These are phyloP conservation scores for Penicillium argentinense DNA, from an alignment of 495 filamentous ascomycete genomes.

Conservation along the genomic window DNA sequence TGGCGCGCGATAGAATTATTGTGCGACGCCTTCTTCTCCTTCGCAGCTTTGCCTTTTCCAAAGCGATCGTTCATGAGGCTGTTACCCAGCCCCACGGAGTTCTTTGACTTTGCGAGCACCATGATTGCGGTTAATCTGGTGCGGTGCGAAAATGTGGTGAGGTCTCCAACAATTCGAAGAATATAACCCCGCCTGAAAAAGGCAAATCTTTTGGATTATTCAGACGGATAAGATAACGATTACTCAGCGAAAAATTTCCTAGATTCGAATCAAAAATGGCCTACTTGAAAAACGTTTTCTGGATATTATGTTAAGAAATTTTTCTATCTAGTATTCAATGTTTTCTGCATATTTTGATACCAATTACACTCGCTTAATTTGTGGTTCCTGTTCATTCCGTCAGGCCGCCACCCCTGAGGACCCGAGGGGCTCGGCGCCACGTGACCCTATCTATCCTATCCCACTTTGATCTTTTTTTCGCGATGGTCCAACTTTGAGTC, in stretches of 20 bases:
- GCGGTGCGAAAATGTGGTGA: conserved; percentile 11
- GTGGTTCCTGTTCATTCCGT: neutral
- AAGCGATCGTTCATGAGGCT: conserved; percentile 92
- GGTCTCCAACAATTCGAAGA: conserved; percentile 10
- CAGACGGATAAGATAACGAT: conserved; percentile 37
- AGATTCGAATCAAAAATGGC: too few species aligned
- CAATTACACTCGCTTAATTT: neutral
- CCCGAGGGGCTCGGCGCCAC: conserved; percentile 31
- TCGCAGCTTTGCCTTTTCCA: conserved; percentile 79
- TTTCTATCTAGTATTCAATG: too few species aligned
- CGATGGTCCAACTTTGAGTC: too few species aligned
- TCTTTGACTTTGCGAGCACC: conserved; percentile 95
- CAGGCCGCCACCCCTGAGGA: conserved; percentile 14
- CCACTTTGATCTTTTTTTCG: conserved; percentile 36
- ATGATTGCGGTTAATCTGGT: conserved; percentile 51
- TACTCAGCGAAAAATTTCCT: conserved; percentile 20
- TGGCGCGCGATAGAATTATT: conserved; percentile 53
- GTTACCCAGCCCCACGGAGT: conserved; percentile 86
- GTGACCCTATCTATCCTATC: conserved; percentile 40
- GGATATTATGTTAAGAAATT: too few species aligned
- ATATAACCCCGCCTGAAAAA: conserved; percentile 31
- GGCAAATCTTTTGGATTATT: conserved; percentile 35
- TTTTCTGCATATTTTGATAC: neutral
- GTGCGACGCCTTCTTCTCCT: conserved; percentile 65
- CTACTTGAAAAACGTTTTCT: neutral